Evolutionary conservation across 768 basidiomycete species (phyloP), one percentile per base, ranked within the genome.

Genomic region (Termitomyces sp.): DNA sequence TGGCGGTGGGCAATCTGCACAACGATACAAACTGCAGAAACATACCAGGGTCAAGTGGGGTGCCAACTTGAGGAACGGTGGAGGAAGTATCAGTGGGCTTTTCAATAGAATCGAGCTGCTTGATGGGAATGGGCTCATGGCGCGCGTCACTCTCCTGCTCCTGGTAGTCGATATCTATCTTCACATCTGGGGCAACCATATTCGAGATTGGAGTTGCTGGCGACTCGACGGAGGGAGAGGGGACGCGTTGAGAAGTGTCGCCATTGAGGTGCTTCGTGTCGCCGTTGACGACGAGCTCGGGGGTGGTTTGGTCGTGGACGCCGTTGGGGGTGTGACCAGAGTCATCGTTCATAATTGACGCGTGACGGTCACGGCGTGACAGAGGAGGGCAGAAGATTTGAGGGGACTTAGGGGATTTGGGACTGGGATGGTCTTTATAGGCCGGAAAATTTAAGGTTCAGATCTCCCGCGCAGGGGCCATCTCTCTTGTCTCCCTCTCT

Each of bases 381-480:
- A 66, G 60, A 67, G 70, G 73, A 74, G 74, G 71, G 71, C 72
- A 78, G 79, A 79, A 80, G 79, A 82, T 83, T 86, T 85, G 85
- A 84, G 79, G 81, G 81, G 84, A 82, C 76, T 82, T 81, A 84
- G 85, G 82, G 80, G 77, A 79, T 80, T 78, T 73, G 76, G 79
- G 76, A 76, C 73, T 76, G 76, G 76, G 79, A 82, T 82, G 79
- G 84, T 83, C 85, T 86, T 88, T 88, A 88, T 89, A 88, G 83
- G 77, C 79, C 76, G 75, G 72, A 75, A 76, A 80, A 88, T 79
- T 84, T 88, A 87, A 88, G 84, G 85, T 88, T 88, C 85, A 76
- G 84, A 84, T 84, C 84, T 84, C 83, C 82, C 78, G 81, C 82
- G 84, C 85, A 83, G 79, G 84, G 84, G 79, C 83, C 84, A 84